These are phyloP conservation scores for Beauveria brongniartii DNA, from an alignment of 2,329 filamentous ascomycete genomes.

Conservation along the genomic window DNA sequence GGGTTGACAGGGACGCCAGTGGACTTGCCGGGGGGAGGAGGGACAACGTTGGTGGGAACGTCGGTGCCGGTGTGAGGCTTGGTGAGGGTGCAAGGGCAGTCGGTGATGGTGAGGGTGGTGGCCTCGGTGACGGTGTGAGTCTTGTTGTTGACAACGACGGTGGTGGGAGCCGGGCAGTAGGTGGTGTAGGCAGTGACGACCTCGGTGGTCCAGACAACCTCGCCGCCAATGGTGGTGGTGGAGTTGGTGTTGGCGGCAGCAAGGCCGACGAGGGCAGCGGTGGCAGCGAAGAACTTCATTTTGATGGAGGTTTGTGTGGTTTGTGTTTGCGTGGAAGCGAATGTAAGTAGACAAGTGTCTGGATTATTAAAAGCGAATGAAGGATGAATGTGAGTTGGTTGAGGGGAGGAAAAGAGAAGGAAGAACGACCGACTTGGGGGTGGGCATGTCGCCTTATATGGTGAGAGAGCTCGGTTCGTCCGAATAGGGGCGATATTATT, in stretches of 20 bases:
- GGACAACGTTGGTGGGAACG: background rate
- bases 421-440: background rate
- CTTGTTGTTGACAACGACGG: constrained; percentile 52
- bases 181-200: constrained; percentile 59
- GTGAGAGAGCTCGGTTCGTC: background rate
- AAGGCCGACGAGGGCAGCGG: constrained; percentile 36
- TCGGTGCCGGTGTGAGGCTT: constrained; percentile 46
- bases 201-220: constrained; percentile 49
- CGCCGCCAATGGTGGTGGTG: background rate
- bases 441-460: constrained; percentile 8
- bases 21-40: too few relatives aligned
- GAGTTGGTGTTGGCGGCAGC: constrained; percentile 38
- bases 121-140: constrained; percentile 60
- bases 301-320: constrained; percentile 34
- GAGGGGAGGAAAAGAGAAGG: background rate
- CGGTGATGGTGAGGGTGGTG: constrained; percentile 62
- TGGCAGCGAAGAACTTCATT: constrained; percentile 54
- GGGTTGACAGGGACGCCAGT: too few relatives aligned
- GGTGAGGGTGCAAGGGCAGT: constrained; percentile 63
- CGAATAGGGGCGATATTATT: constrained; percentile 4
- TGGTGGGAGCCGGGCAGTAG: constrained; percentile 62
- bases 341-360: constrained; percentile 8
- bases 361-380: constrained; percentile 4
- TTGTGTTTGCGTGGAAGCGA: constrained; percentile 3
- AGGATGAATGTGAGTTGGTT: constrained; percentile 7